These are phyloP conservation scores for Kodamaea nitidulidarum DNA, from an alignment of 805 yeast genomes.

Conservation along the genomic window DNA sequence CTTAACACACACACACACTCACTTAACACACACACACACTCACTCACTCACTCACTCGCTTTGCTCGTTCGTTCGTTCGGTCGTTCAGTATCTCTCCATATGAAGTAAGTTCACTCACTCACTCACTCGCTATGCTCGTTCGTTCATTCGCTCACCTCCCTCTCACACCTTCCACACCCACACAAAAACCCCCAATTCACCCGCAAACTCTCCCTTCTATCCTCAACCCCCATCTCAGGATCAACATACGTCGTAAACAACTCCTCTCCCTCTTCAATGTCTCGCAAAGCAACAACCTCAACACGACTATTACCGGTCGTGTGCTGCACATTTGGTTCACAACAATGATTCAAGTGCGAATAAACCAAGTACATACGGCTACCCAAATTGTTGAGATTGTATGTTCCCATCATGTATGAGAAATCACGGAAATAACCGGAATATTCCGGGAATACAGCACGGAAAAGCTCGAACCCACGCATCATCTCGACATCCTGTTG, in stretches of 20 bases:
- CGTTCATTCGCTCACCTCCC: background rate
- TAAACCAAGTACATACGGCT: constrained; percentile 58
- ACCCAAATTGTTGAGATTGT: constrained; percentile 69
- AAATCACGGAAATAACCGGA: constrained; percentile 48
- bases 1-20: no score
- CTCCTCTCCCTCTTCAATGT: constrained; percentile 62
- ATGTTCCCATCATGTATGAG: constrained; percentile 62
- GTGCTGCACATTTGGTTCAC: constrained; percentile 66
- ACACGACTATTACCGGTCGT: constrained; percentile 56
- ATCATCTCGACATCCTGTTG: constrained; percentile 58
- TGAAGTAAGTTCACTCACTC: no score
- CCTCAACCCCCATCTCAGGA: constrained; percentile 56
- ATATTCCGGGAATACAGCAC: constrained; percentile 42
- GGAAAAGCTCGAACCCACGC: constrained; percentile 50
- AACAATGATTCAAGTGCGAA: constrained; percentile 72
- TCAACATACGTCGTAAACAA: constrained; percentile 66
- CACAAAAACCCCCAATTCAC: constrained; percentile 81
- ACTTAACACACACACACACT: no score
- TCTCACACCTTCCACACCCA: constrained; percentile 54
- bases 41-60: no score
- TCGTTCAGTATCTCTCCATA: no score
- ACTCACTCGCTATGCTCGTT: no score
- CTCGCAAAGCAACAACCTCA: constrained; percentile 45
- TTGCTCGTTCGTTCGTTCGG: no score
- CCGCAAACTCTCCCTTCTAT: constrained; percentile 61